Conservation (phyloP, 257 asterid genomes). For the Solanum lycopersicoides region DNA sequence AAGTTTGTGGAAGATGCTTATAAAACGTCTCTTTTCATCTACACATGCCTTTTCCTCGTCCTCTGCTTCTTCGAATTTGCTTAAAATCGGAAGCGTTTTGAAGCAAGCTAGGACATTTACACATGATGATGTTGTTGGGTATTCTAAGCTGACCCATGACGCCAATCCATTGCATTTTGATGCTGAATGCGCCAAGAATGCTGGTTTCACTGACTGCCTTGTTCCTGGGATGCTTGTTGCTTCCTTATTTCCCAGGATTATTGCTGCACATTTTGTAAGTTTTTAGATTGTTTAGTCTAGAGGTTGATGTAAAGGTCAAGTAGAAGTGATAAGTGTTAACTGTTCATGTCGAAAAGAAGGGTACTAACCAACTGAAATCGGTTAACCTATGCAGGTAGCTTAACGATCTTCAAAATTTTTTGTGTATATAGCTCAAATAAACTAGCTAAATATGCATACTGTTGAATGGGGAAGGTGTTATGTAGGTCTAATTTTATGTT, state of each 20-base stretch:
- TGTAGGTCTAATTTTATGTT: background rate
- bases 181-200: constrained; percentile 35
- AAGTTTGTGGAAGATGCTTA: background rate
- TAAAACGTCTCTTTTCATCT: constrained; percentile 11
- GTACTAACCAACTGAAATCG: background rate
- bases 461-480: background rate
- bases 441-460: background rate
- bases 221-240: constrained; percentile 86
- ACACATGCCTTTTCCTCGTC: constrained; percentile 19
- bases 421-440: background rate
- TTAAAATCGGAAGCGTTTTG: constrained; percentile 37
- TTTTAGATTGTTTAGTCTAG: background rate
- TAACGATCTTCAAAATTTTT: background rate
- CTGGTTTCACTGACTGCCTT: constrained; percentile 43
- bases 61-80: constrained; percentile 9
- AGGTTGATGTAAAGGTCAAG: background rate
- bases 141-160: constrained; percentile 60
- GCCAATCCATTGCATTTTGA: constrained; percentile 72
- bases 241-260: constrained; percentile 68
- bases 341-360: background rate
- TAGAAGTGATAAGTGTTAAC: no score
- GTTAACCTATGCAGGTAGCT: background rate
- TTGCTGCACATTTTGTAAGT: constrained; percentile 70
- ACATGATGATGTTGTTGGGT: constrained; percentile 32
- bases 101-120: constrained; percentile 48